Percentiles rank a stretch among this genome's conserved stretches.
Conservation (phyloP, 179 eudicot genomes). For the Gypsophila paniculata region DNA sequence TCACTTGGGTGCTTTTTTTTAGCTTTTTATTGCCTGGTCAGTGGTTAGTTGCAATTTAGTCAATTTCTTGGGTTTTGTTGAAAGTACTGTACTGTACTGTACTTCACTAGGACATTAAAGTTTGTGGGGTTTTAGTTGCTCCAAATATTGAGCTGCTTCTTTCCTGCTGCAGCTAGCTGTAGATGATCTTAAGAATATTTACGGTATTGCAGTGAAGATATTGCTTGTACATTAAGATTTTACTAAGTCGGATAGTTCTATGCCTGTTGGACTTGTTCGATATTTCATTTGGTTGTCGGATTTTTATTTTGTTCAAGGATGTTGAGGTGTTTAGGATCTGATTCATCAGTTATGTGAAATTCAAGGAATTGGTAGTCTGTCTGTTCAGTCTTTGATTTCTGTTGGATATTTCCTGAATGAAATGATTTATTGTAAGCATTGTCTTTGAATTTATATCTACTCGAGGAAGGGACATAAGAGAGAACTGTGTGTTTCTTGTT, state of each 20-base stretch:
- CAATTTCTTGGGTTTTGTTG: too few species aligned
- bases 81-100: too few species aligned
- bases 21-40: constrained; percentile 21
- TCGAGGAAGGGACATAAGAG: background rate
- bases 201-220: background rate
- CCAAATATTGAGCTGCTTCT: constrained; percentile 7
- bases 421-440: background rate
- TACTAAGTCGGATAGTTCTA: background rate
- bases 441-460: background rate
- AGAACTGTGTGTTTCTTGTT: too few species aligned
- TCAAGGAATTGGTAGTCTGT: background rate
- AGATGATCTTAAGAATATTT: constrained; percentile 11
- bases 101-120: constrained; percentile 13
- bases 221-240: background rate
- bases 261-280: constrained; percentile 2
- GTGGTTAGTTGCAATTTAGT: background rate
- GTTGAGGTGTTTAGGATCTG: constrained; percentile 5
- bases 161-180: constrained; percentile 11
- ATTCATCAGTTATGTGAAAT: background rate
- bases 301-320: background rate
- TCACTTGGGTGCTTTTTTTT: constrained; percentile 16
- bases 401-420: background rate
- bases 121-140: constrained; percentile 16
- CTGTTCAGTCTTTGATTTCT: background rate
- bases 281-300: background rate